phyloP scores from a whole-genome alignment of 2,329 filamentous ascomycete genomes.

The Hymenoscyphus linearis region DNA sequence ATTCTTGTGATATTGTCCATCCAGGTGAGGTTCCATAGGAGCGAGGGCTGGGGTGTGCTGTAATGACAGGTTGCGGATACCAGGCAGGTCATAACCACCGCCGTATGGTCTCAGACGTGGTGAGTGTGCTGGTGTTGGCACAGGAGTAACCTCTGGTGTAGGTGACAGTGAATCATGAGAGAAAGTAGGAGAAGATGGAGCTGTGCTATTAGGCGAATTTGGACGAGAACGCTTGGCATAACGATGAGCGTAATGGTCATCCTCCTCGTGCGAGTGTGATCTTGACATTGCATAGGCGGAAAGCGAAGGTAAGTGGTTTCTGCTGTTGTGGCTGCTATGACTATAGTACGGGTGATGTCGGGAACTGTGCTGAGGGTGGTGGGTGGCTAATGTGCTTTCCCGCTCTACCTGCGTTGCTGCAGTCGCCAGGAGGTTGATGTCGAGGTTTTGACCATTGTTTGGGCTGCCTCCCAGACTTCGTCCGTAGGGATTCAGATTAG shows the following conservation, averaged over 20 bases:
- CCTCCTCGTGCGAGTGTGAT: slow-evolving; percentile 74
- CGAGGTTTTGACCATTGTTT: slow-evolving; percentile 34
- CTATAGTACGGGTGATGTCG: slow-evolving; percentile 46
- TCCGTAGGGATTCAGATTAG: slow-evolving; percentile 44
- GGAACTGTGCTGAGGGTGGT: slow-evolving; percentile 36
- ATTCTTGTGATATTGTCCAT: slow-evolving; percentile 41
- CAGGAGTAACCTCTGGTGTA: slow-evolving; percentile 96
- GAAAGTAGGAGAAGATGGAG: slow-evolving; percentile 92
- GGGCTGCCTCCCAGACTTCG: slow-evolving; percentile 40
- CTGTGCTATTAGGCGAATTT: slow-evolving; percentile 91
- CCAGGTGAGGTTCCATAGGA: slow-evolving; percentile 54
- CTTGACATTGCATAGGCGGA: slow-evolving; percentile 93
- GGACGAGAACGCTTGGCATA: slow-evolving; percentile 85
- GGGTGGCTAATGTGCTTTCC: slow-evolving; percentile 38
- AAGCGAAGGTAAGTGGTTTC: slow-evolving; percentile 45
- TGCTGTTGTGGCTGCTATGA: slow-evolving; percentile 38
- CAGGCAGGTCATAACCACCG: slow-evolving; percentile 75
- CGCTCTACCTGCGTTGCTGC: slow-evolving; percentile 58
- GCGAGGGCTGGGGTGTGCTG: slow-evolving; percentile 61
- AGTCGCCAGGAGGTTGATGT: slow-evolving; percentile 56
- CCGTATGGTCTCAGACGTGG: slow-evolving; percentile 75
- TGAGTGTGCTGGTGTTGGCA: slow-evolving; percentile 92
- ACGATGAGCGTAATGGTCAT: slow-evolving; percentile 70
- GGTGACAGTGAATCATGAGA: slow-evolving; percentile 94
- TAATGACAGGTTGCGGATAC: slow-evolving; percentile 68